Evolutionary conservation across 345 rosid genomes (phyloP).

Genomic region (Eucalyptus urophylla): DNA sequence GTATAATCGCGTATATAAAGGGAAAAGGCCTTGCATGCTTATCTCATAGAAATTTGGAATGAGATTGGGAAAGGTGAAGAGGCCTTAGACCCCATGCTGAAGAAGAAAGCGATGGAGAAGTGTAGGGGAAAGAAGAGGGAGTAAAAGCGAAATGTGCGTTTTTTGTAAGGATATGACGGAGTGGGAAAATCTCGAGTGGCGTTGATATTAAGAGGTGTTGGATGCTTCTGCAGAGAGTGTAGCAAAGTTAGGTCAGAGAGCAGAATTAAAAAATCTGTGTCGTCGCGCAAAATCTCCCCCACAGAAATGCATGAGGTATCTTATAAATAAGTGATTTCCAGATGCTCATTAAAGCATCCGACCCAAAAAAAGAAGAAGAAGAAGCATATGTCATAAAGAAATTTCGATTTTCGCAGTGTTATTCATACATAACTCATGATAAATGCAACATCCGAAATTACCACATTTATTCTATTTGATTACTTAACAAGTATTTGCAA

Average conservation of each 20-base stretch:
- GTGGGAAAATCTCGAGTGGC: background rate
- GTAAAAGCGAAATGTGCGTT: background rate
- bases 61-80: background rate
- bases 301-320: background rate
- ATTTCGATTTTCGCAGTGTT: background rate
- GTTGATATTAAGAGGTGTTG: background rate
- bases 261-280: background rate
- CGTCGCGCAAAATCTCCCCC: background rate
- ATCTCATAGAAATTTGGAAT: background rate
- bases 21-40: background rate
- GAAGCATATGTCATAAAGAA: background rate
- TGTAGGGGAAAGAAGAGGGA: background rate
- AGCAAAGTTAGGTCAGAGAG: constrained; percentile 10
- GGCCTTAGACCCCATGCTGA: background rate
- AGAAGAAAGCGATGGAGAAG: background rate
- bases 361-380: too few relatives aligned
- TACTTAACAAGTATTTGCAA: background rate
- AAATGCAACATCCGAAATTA: background rate
- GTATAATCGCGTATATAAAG: background rate
- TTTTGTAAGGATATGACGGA: background rate
- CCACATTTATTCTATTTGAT: background rate
- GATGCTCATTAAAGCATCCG: background rate
- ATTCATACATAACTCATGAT: background rate
- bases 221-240: constrained; percentile 20
- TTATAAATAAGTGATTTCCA: background rate